Percentiles rank a stretch among this genome's conserved stretches.
phyloP scores from a whole-genome alignment of 179 eudicot species.

The Patellifolia procumbens region DNA sequence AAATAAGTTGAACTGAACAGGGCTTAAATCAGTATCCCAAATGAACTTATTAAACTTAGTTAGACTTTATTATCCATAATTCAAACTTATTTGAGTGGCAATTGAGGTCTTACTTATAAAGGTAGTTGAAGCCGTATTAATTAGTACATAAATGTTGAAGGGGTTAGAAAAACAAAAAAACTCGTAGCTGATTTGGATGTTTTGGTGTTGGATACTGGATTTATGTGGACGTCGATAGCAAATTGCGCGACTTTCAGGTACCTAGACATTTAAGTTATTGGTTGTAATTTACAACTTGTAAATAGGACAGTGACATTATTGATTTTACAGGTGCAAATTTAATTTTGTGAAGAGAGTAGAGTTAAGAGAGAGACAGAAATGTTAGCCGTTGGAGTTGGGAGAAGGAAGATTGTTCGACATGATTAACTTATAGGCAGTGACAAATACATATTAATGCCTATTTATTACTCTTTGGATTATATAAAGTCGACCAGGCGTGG shows the following conservation, averaged over 20 bases:
- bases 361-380: no score
- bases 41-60: neutral
- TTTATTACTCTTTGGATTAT: slow-evolving; percentile 1
- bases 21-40: no score
- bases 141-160: neutral
- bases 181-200: slow-evolving; percentile 4
- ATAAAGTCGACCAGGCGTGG: slow-evolving; percentile 20
- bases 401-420: neutral
- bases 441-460: neutral
- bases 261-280: neutral
- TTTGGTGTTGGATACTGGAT: neutral
- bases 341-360: neutral
- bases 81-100: neutral
- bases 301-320: neutral
- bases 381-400: neutral
- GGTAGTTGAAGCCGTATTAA: neutral
- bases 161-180: neutral
- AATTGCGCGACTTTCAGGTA: slow-evolving; percentile 10
- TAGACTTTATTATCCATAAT: neutral
- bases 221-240: neutral
- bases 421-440: neutral
- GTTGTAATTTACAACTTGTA: no score
- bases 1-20: no score
- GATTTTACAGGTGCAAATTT: no score
- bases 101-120: neutral